phyloP scores from a whole-genome alignment of 176 grass and related monocot species.

The Oryza meridionalis region DNA sequence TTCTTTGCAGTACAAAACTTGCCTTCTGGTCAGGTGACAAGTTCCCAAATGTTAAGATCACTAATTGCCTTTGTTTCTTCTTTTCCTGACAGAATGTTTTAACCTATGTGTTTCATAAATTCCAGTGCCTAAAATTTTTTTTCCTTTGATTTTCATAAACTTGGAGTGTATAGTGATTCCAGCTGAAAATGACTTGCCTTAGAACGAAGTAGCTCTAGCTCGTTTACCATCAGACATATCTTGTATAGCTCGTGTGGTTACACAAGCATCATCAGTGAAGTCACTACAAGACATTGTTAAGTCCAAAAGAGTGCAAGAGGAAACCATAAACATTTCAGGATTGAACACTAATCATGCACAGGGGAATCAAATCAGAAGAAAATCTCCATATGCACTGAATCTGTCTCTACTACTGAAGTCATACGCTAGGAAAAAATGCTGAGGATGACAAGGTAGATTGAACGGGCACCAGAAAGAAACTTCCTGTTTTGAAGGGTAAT shows the following conservation, averaged over 20 bases:
- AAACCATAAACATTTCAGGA: conserved; percentile 11
- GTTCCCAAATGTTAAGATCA: background rate
- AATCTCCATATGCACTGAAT: conserved; percentile 42
- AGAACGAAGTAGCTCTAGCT: conserved; percentile 1
- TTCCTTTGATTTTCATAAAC: background rate
- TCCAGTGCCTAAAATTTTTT: conserved; percentile 1
- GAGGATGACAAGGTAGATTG: conserved; percentile 21
- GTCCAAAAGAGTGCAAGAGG: conserved; percentile 28
- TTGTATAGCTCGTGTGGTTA: background rate
- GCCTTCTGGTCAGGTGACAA: conserved; percentile 3
- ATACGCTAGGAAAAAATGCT: background rate
- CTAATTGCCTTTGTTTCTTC: background rate
- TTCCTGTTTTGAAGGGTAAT: conserved; percentile 25
- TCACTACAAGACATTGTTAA: conserved; percentile 34
- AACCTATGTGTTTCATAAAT: background rate
- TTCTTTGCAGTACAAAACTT: background rate
- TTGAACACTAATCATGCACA: conserved; percentile 33
- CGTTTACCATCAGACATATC: background rate
- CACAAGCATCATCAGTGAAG: conserved; percentile 27
- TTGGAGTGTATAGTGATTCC: background rate
- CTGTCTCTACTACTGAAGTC: conserved; percentile 10
- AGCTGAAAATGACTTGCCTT: background rate
- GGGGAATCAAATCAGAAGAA: conserved; percentile 49
- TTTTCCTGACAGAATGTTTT: background rate
- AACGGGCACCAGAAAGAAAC: conserved; percentile 22